Evolutionary conservation across 257 asterid species (phyloP).

Genomic region (Scutellaria galericulata): DNA sequence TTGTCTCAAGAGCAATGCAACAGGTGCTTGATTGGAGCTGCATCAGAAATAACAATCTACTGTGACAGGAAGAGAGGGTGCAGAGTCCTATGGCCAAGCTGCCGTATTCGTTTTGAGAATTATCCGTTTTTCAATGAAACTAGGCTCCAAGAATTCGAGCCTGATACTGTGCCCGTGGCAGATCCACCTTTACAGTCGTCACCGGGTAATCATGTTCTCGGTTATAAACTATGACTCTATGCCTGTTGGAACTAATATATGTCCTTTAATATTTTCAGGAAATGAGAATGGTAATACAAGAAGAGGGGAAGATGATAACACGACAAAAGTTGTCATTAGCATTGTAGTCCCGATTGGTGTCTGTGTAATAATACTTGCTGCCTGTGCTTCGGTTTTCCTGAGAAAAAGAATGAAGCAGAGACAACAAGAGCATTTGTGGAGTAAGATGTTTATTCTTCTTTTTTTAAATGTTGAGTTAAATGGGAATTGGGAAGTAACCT

Average conservation of each 20-base stretch:
- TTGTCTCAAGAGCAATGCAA: conserved; percentile 35
- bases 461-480: background rate
- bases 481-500: too few relatives aligned
- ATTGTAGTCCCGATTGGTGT: conserved; percentile 24
- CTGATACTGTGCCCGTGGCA: background rate
- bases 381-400: background rate
- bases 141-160: conserved; percentile 33
- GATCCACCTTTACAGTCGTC: conserved; percentile 21
- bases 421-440: background rate
- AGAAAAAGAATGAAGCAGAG: conserved; percentile 23
- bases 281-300: conserved; percentile 19
- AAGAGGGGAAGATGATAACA: background rate
- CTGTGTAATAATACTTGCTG: conserved; percentile 3
- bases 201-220: conserved; percentile 5
- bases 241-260: background rate
- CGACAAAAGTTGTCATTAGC: conserved; percentile 11
- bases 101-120: conserved; percentile 37
- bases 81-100: conserved; percentile 38
- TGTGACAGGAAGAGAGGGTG: conserved; percentile 31
- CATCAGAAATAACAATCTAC: background rate
- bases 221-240: too few relatives aligned
- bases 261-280: conserved; percentile 29
- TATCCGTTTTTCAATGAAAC: conserved; percentile 30
- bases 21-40: conserved; percentile 31
- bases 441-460: conserved; percentile 22